Conservation (phyloP, 2,329 filamentous ascomycete species). For the Trichoderma polysporum region DNA sequence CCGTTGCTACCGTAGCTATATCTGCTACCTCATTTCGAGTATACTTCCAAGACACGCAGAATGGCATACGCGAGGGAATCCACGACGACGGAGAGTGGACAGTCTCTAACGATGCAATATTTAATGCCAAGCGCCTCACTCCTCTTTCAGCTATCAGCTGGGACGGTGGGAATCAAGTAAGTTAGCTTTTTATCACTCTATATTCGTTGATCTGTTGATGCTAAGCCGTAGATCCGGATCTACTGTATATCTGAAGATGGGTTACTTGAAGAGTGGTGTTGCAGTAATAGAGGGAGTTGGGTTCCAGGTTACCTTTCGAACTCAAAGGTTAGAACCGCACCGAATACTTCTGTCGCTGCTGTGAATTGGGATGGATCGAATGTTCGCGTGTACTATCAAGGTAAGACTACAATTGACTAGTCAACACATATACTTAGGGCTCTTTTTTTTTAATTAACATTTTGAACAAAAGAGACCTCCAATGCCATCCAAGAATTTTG, state of each 20-base stretch:
- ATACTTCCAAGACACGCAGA: constrained; percentile 8
- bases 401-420: not conserved
- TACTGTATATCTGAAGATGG: not conserved
- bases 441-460: not conserved
- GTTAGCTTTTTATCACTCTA: too few relatives aligned
- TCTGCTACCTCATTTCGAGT: not conserved
- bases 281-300: not conserved
- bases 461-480: not conserved
- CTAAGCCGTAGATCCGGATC: not conserved
- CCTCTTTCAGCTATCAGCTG: constrained; percentile 9
- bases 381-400: constrained; percentile 9
- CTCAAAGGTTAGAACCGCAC: not conserved
- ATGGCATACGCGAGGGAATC: not conserved
- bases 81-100: not conserved
- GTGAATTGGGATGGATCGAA: not conserved
- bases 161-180: constrained; percentile 3
- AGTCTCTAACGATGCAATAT: not conserved
- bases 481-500: constrained; percentile 3
- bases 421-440: not conserved
- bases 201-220: not conserved
- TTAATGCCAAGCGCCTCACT: not conserved
- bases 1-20: not conserved
- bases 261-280: constrained; percentile 4
- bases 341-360: constrained; percentile 4
- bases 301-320: not conserved